Evolutionary conservation across 805 yeast species (phyloP), one percentile per base, ranked within the genome.

Genomic region (Metschnikowia santaceciliae): DNA sequence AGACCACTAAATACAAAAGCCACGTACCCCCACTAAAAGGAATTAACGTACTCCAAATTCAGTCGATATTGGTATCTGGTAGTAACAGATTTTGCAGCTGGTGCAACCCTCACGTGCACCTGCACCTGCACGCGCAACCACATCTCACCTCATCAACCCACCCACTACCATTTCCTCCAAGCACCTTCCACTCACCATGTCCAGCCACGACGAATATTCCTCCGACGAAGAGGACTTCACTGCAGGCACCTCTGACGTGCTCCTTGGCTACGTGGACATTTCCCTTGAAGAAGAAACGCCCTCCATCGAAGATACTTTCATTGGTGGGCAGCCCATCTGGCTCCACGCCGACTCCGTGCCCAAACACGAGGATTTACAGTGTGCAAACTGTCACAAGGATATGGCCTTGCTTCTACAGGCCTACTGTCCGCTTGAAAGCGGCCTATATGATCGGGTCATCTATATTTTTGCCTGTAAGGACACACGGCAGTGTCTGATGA

Each of bases 401-500:
- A 77, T 90, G 84, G 80, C 86, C 13, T 68, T 92, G 42, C 71
- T 91, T 32, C 67, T 85, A 1, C 98, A 94, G 64, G 86, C 92
- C 1, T 86, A 78, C 67, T 86, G 96, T 0, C 95, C 96, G 0
- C 67, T 91, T 39, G 88, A 83, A 33, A 78, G 78, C 34, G 75
- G 84, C 10, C 72, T 82, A 39, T 90, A 91, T 62, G 96, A 89
- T 60, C 79, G 99, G 53, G 83, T 82, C 3, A 67, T 94, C 15
- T 94, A 92, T 61, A 76, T 94, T 0, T 88, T 92, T 64, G 82
- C 83, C 1, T 94, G 99, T 68, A 78, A 80, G 41, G 71, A 80
- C 20, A 58, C 68, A 0, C 59, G 52, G 4, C 56, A 51, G 46
- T 94, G 99, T 65, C 77, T 86, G 42, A 76, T 88, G 54, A 79